A percentile compares a stretch with the other conserved stretches of the same genome.
Conservation (phyloP, 495 filamentous ascomycete genomes). For the Penicillium manginii region DNA sequence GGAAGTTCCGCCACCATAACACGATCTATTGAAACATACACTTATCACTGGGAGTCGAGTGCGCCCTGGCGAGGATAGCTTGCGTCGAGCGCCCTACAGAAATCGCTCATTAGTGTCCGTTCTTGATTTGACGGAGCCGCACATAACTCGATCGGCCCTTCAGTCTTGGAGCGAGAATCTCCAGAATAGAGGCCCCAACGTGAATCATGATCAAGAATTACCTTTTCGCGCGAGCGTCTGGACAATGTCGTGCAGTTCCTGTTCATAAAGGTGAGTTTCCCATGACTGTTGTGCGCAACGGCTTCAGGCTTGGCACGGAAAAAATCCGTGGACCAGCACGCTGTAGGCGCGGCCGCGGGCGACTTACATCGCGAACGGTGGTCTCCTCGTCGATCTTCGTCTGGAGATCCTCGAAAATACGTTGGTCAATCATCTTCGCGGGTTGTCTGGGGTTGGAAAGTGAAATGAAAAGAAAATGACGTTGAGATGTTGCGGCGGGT, state of each 20-base stretch:
- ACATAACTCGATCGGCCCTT: background rate
- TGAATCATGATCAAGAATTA: slow-evolving; percentile 32
- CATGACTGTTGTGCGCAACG: slow-evolving; percentile 12
- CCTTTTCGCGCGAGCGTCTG: slow-evolving; percentile 76
- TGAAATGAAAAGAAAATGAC: background rate
- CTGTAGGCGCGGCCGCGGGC: slow-evolving; percentile 11
- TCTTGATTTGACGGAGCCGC: background rate
- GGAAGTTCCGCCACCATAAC: background rate
- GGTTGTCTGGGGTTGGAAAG: slow-evolving; percentile 3
- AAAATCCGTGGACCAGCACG: slow-evolving; percentile 16
- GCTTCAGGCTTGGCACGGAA: slow-evolving; percentile 30
- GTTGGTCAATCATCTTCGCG: slow-evolving; percentile 67
- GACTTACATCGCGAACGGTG: slow-evolving; percentile 71
- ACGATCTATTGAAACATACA: slow-evolving; percentile 54
- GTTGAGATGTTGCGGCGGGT: slow-evolving; percentile 13
- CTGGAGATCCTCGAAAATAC: slow-evolving; percentile 87
- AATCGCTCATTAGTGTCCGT: slow-evolving; percentile 11
- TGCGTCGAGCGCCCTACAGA: slow-evolving; percentile 63
- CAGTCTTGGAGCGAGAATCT: background rate
- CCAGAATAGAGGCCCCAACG: too few species aligned
- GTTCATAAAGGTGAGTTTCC: slow-evolving; percentile 13
- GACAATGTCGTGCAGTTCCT: slow-evolving; percentile 79
- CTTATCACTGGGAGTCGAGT: slow-evolving; percentile 79
- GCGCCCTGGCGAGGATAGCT: slow-evolving; percentile 82
- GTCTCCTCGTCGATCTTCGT: slow-evolving; percentile 87